Base-by-base conservation (phyloP, 1,139 yeast species). In the Yarrowia galli region DNA sequence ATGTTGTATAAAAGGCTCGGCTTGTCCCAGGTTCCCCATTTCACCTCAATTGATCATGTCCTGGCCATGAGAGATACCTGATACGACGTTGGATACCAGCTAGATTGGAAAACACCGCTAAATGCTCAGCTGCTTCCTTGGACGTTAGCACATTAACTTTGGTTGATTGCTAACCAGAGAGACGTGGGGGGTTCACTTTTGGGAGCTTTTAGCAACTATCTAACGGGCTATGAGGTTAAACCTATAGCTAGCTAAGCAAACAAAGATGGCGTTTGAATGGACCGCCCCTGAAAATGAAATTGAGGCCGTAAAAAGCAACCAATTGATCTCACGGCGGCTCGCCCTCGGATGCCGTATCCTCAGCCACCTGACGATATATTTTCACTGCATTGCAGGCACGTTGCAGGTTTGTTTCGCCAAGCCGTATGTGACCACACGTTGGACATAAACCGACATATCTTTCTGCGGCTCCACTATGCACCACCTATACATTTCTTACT, bases 181-280 rank as follows among this genome's bases (percentile, higher is more conserved):
- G 36, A 8, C 38, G 60, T 35, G 38, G 60, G 58, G 60, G 60
- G 20, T n/a, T 20, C 43, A 36, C 43, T 53, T 51, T 51, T 35
- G 58, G 25, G 42, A 20, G n/a, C 20, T 20, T 20, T 22, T 22
- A 53, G 60, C 60, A 53, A 36, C 58, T 53, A 7, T 36, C 32
- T 25, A 53, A 53, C 60, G 45, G 40, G 35, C 9, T 28, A 38
- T 18, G 56, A 53, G 60, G 60, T 53, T 53, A 53, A 53, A 25
- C 32, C 53, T 43, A 22, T 43, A 10, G 16, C 8, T 18, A 7
- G 48, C 16, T 22, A 43, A 46, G 51, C 51, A 46, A 25, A 22
- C 49, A 6, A 42, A 42, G 45, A 10, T 42, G 45, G 45, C 22
- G 15, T 15, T 23, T 23, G n/a, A 43, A 28, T 43, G 48, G 48